These are phyloP conservation scores for Lactarius akahatsu DNA, from an alignment of 768 basidiomycete species.

Conservation along the genomic window DNA sequence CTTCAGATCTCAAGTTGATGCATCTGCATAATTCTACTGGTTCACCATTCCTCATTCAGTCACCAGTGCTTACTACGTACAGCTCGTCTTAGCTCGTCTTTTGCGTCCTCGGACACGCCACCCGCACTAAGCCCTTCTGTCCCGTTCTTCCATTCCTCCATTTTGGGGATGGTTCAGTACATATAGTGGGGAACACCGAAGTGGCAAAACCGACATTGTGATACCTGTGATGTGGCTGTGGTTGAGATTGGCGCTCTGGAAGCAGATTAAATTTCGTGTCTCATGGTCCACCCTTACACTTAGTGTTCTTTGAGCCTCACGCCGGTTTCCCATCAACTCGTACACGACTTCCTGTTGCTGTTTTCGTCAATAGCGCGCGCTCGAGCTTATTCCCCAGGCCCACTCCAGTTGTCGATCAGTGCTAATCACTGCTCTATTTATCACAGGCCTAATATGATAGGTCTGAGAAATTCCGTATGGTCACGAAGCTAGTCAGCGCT, in stretches of 20 bases:
- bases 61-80: slow-evolving; percentile 61
- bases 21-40: slow-evolving; percentile 20
- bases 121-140: slow-evolving; percentile 69
- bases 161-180: slow-evolving; percentile 34
- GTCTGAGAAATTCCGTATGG: too few relatives aligned
- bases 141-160: slow-evolving; percentile 60
- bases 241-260: slow-evolving; percentile 23
- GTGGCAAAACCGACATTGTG: slow-evolving; percentile 16
- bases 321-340: slow-evolving; percentile 11
- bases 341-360: slow-evolving; percentile 4
- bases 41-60: slow-evolving; percentile 54
- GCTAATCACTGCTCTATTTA: slow-evolving; percentile 2
- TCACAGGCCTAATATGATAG: too few relatives aligned
- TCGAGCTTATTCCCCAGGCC: neutral
- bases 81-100: slow-evolving; percentile 27
- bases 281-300: neutral
- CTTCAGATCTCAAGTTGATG: slow-evolving; percentile 17
- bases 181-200: slow-evolving; percentile 18
- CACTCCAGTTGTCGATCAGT: slow-evolving; percentile 2
- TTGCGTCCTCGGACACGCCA: slow-evolving; percentile 51
- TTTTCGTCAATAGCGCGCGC: slow-evolving; percentile 8
- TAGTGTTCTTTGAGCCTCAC: slow-evolving; percentile 10
- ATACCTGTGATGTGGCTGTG: slow-evolving; percentile 18
- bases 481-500: too few relatives aligned
- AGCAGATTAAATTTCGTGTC: slow-evolving; percentile 18